phyloP scores from a whole-genome alignment of 2,329 filamentous ascomycete species.

The Fusarium azukiicola region DNA sequence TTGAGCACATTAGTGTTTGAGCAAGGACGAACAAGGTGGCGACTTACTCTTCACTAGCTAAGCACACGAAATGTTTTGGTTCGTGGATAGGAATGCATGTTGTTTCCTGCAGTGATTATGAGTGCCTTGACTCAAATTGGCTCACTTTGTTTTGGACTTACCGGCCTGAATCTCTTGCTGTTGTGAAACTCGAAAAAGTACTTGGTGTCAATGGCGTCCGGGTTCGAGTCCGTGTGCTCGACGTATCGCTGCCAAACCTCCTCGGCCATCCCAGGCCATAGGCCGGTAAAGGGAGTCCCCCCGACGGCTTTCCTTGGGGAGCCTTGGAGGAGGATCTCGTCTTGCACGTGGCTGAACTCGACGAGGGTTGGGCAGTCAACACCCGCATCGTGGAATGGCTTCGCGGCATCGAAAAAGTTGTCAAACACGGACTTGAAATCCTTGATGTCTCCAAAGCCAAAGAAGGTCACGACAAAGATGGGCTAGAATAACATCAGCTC shows the following conservation, averaged over 20 bases:
- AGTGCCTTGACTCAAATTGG: background rate
- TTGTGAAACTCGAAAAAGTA: conserved; percentile 12
- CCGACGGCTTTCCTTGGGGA: background rate
- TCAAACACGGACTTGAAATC: background rate
- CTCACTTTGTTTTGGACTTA: background rate
- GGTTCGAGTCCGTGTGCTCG: background rate
- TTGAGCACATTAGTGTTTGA: background rate
- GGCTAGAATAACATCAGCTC: background rate
- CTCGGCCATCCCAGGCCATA: conserved; percentile 4
- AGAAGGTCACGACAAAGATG: background rate
- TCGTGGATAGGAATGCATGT: background rate
- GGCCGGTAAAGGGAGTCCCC: background rate
- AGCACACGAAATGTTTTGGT: background rate
- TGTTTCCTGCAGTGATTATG: background rate
- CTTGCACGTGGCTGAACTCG: background rate
- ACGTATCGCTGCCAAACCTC: background rate
- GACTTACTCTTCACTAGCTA: background rate
- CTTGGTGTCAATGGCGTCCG: background rate
- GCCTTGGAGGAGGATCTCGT: background rate
- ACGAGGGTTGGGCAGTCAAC: background rate
- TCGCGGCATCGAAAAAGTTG: background rate
- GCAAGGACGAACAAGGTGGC: background rate
- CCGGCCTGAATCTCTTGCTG: conserved; percentile 1
- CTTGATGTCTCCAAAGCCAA: background rate
- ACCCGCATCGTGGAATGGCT: background rate